Evolutionary conservation across 345 rosid genomes (phyloP).

Genomic region (Euphorbia pulcherrima): DNA sequence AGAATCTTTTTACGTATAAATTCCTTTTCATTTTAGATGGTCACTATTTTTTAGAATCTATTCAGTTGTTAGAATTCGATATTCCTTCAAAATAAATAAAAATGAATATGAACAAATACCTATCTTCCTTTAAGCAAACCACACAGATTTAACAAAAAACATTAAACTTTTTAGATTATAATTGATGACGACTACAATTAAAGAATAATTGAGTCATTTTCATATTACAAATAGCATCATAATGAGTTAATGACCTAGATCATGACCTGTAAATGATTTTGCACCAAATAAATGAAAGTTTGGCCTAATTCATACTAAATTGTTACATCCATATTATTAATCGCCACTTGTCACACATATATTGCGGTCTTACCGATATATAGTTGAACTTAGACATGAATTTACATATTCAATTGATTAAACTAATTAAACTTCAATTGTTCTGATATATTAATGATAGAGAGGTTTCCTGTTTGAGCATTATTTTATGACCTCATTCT

Average conservation of each 20-base stretch:
- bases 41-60: not conserved
- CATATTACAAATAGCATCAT: not conserved
- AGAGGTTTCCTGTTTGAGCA: not conserved
- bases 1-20: no score
- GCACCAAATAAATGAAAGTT: slow-evolving; percentile 1
- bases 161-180: not conserved
- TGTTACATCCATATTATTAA: not conserved
- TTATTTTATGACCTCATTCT: slow-evolving; percentile 2
- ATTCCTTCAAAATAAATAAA: slow-evolving; percentile 6
- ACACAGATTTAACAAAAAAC: not conserved
- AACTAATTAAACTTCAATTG: not conserved
- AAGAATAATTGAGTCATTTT: not conserved
- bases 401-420: not conserved
- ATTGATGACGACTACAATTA: not conserved
- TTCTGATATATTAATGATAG: not conserved
- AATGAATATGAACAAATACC: no score
- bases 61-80: not conserved
- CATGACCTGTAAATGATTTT: slow-evolving; percentile 2
- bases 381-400: not conserved
- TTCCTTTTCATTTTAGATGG: not conserved
- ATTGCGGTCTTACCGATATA: not conserved
- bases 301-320: not conserved
- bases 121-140: not conserved
- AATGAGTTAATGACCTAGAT: slow-evolving; percentile 10
- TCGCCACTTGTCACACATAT: not conserved